These are phyloP conservation scores for Carpinus fangiana DNA, from an alignment of 306 rosid species.

Conservation along the genomic window DNA sequence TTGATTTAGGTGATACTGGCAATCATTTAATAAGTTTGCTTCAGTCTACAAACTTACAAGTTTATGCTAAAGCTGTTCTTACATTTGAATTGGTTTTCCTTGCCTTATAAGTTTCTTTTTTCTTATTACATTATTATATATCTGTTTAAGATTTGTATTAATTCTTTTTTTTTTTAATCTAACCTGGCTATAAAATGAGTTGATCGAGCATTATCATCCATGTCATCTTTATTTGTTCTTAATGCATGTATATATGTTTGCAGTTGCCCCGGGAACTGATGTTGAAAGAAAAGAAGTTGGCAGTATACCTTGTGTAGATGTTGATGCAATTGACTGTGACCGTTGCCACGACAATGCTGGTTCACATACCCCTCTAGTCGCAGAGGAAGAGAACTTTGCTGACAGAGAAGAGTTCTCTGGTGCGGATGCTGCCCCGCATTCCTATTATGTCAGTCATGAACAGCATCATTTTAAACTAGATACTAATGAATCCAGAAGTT, in stretches of 20 bases:
- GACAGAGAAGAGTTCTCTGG: constrained; percentile 31
- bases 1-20: neutral
- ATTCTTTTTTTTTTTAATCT: neutral
- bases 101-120: neutral
- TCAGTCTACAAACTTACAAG: neutral
- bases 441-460: constrained; percentile 34
- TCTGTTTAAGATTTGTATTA: constrained; percentile 8
- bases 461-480: constrained; percentile 27
- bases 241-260: constrained; percentile 12
- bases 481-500: constrained; percentile 22
- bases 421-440: constrained; percentile 30
- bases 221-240: neutral
- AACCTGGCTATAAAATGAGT: constrained; percentile 17
- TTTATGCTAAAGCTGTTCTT: neutral
- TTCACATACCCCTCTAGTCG: constrained; percentile 25
- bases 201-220: constrained; percentile 4
- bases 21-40: neutral
- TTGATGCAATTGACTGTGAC: constrained; percentile 38
- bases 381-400: constrained; percentile 36
- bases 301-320: constrained; percentile 40
- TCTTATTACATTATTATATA: neutral
- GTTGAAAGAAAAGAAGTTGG: constrained; percentile 35
- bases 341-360: constrained; percentile 37
- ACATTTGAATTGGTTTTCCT: constrained; percentile 11
- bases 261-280: constrained; percentile 42